Base-by-base conservation (phyloP, 352 stramenopile species). In the Pythium coloratum region DNA sequence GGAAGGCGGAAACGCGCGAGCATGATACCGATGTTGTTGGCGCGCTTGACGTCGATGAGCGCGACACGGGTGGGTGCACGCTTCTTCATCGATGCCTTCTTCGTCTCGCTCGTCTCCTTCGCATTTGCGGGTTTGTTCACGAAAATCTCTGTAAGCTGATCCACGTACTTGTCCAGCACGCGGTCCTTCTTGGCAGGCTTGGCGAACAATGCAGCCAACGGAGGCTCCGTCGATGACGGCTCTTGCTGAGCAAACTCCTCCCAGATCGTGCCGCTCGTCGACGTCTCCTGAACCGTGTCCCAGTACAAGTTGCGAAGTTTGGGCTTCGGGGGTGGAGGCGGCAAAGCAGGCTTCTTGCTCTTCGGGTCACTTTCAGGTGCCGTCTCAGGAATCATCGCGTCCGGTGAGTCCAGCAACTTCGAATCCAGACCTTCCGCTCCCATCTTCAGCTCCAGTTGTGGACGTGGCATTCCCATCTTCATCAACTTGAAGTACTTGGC, bases 401-500 rank as follows among this genome's bases (percentile, higher is more conserved):
- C 86, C 0, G 86, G 88, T 38, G 75, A 86, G 62, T 98, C 91
- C 68, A 99, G 85, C 46, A 98, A 64, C 54, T 78, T 86, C 30
- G 85, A 72, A 67, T 99, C 92, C 55, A 98, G 73, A 10, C 90
- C 91, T 76, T 98, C 96, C 12, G 90, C 84, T 8, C 55, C 82
- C 91, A 98, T 97, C 38, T 96, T 97, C 70, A 98, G 73, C 59
- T 98, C 92, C 9, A 98, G 78, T 42, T 96, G 94, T 24, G 88
- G 84, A 54, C 90, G 82, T 8, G 96, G 96, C 84, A 99, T 94
- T 6, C 94, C 94, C 75, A 98, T 93, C 71, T 97, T 98, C 46
- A 95, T 75, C 87, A 99, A 95, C 73, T 98, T 98, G 79, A 98
- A 98, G 82, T 98, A 98, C 75, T 98, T 98, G 56, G 69, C 70